These are phyloP conservation scores for Aspergillus eucalypticola DNA, from an alignment of 2,329 filamentous ascomycete genomes.

Conservation along the genomic window DNA sequence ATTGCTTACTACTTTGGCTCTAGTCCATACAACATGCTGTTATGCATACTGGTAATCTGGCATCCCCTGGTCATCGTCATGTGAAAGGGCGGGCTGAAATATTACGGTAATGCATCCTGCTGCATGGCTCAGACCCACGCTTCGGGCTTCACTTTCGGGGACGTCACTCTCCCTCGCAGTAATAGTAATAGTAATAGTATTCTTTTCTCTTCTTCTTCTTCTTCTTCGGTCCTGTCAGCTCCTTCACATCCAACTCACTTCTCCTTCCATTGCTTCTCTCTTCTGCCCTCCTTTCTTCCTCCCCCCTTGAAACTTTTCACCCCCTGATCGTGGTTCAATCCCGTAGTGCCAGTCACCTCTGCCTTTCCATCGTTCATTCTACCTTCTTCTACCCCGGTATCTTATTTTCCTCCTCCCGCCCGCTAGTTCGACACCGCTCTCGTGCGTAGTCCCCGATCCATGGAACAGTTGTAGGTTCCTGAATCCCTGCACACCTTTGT, in stretches of 20 bases:
- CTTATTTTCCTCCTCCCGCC: slow-evolving; percentile 7
- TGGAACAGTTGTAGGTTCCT: slow-evolving; percentile 16
- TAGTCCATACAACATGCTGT: too few relatives aligned
- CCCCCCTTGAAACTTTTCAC: slow-evolving; percentile 1
- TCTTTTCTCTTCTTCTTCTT: not conserved
- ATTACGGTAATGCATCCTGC: slow-evolving; percentile 2
- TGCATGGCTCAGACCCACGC: slow-evolving; percentile 7
- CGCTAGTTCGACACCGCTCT: not conserved
- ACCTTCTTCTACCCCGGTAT: slow-evolving; percentile 17
- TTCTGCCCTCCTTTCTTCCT: not conserved
- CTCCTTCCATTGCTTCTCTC: slow-evolving; percentile 1
- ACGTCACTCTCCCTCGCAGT: not conserved
- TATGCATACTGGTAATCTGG: too few relatives aligned
- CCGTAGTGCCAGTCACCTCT: not conserved
- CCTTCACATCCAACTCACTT: not conserved
- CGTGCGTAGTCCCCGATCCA: slow-evolving; percentile 12
- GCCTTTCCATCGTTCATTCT: slow-evolving; percentile 17
- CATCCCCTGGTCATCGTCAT: not conserved
- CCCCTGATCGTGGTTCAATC: not conserved
- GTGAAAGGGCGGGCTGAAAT: not conserved
- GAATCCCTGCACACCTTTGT: slow-evolving; percentile 2
- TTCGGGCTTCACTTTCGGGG: slow-evolving; percentile 14
- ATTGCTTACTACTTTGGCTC: not conserved
- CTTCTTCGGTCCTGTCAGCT: not conserved
- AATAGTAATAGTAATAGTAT: not conserved